These are phyloP conservation scores for Hyphopichia khmerensis DNA, from an alignment of 1,139 yeast species.

Conservation along the genomic window DNA sequence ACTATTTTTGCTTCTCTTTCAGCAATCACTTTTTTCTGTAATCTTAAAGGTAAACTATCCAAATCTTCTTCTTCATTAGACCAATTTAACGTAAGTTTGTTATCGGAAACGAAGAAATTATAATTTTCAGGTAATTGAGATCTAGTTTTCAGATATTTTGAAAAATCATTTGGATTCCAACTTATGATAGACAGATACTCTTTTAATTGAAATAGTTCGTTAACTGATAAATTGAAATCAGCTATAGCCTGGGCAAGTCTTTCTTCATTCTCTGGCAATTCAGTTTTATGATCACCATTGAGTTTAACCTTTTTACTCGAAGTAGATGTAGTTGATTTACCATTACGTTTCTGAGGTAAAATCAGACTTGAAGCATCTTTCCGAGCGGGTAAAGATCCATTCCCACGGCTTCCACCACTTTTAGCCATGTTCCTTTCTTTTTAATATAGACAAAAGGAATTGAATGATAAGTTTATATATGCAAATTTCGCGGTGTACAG, in stretches of 20 bases:
- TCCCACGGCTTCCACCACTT: constrained; percentile 6
- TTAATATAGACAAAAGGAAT: background rate
- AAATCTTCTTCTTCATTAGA: constrained; percentile 27
- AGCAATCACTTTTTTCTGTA: constrained; percentile 45
- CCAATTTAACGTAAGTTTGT: constrained; percentile 33
- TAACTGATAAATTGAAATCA: constrained; percentile 45
- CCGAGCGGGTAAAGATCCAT: background rate
- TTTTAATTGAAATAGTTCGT: constrained; percentile 56
- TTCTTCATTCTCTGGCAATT: constrained; percentile 14
- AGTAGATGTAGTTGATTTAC: constrained; percentile 3
- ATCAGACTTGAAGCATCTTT: background rate
- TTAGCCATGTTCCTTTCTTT: constrained; percentile 6
- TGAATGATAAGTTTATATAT: background rate
- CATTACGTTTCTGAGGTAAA: constrained; percentile 6
- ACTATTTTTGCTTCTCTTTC: constrained; percentile 35
- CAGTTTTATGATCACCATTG: background rate
- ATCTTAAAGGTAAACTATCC: constrained; percentile 36
- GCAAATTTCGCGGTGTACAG: background rate
- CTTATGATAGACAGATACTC: constrained; percentile 58
- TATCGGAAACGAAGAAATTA: constrained; percentile 31
- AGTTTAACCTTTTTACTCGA: constrained; percentile 5
- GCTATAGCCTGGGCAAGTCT: constrained; percentile 35
- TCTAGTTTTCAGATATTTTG: constrained; percentile 20
- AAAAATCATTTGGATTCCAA: constrained; percentile 56
- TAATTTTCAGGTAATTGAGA: constrained; percentile 35